These are phyloP conservation scores for Penicillium argentinense DNA, from an alignment of 495 filamentous ascomycete species.

Conservation along the genomic window DNA sequence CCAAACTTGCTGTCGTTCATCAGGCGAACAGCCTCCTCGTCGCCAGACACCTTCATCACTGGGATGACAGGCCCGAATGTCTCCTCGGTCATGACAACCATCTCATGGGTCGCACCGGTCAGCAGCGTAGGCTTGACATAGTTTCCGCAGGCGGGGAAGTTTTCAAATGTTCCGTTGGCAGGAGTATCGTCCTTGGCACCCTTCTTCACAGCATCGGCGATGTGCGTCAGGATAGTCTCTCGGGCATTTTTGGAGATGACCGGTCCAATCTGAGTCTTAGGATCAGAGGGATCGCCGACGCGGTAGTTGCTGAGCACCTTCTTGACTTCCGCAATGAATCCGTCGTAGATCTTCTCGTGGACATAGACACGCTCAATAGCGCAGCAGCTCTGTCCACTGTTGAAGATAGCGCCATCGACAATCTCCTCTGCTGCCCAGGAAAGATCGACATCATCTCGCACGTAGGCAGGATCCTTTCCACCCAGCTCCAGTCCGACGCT, in stretches of 20 bases:
- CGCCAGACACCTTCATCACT: conserved; percentile 84
- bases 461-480: conserved; percentile 91
- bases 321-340: conserved; percentile 74
- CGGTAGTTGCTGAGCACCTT: conserved; percentile 81
- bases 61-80: conserved; percentile 96
- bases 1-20: conserved; percentile 98
- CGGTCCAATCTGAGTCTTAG: conserved; percentile 79
- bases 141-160: conserved; percentile 70
- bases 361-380: conserved; percentile 92
- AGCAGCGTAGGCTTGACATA: conserved; percentile 84
- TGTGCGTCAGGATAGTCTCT: conserved; percentile 71
- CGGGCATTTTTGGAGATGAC: conserved; percentile 75
- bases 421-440: conserved; percentile 89
- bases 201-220: conserved; percentile 80
- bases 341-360: conserved; percentile 76
- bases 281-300: conserved; percentile 80
- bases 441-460: conserved; percentile 81
- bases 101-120: conserved; percentile 75
- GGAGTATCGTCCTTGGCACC: conserved; percentile 83
- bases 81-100: conserved; percentile 92
- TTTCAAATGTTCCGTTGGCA: conserved; percentile 68
- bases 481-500: conserved; percentile 88
- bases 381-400: conserved; percentile 96
- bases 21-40: conserved; percentile 75
- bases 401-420: conserved; percentile 93